A percentile compares a stretch with the other conserved stretches of the same genome.
Conservation (phyloP, 2,329 filamentous ascomycete genomes). For the Apiospora phragmitis region DNA sequence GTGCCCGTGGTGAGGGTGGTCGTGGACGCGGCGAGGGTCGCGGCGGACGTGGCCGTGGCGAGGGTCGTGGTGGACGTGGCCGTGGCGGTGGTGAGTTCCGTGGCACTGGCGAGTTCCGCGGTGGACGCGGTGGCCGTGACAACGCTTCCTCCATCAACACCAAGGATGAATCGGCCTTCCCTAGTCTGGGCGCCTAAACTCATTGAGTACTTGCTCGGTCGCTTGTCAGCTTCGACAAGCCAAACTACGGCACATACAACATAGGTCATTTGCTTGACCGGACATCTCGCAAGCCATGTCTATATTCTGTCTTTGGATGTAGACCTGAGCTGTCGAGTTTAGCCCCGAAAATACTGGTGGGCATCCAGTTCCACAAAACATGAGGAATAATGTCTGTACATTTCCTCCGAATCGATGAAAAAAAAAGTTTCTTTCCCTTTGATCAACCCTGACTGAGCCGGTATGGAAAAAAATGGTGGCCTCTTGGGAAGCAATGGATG, state of each 20-base stretch:
- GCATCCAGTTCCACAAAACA: constrained; percentile 10
- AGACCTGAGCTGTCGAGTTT: neutral
- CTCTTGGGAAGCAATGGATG: constrained; percentile 22
- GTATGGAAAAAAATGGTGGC: constrained; percentile 26
- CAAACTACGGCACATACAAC: constrained; percentile 18
- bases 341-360: neutral
- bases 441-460: constrained; percentile 17
- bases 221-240: constrained; percentile 20
- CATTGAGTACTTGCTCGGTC: constrained; percentile 18
- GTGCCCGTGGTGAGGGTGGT: constrained; percentile 47
- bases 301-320: neutral
- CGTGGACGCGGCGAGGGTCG: constrained; percentile 49
- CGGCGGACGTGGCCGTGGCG: constrained; percentile 49
- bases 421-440: constrained; percentile 12
- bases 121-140: constrained; percentile 50
- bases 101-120: constrained; percentile 34
- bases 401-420: neutral
- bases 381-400: neutral
- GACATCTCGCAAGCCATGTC: constrained; percentile 12
- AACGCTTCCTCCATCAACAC: constrained; percentile 52
- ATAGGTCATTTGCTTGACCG: constrained; percentile 2
- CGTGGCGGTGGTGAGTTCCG: constrained; percentile 49
- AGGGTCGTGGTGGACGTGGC: constrained; percentile 44
- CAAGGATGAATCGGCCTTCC: constrained; percentile 59
- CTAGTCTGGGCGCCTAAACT: constrained; percentile 57